Conservation (phyloP, 108 stramenopile genomes). For the Skeletonema menzelii region DNA sequence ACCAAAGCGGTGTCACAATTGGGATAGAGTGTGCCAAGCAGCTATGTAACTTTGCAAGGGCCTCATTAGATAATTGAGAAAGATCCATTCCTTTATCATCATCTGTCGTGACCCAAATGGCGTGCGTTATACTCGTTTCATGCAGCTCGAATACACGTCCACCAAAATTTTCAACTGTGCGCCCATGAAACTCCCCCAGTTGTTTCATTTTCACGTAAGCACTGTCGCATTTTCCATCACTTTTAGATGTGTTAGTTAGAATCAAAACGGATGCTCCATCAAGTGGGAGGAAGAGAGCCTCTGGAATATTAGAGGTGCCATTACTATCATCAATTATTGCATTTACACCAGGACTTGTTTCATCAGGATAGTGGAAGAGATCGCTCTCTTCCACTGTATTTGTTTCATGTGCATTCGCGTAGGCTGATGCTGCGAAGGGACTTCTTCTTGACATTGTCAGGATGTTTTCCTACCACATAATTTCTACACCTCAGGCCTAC, state of each 20-base stretch:
- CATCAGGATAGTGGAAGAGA: constrained; percentile 3
- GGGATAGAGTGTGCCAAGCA: constrained; percentile 29
- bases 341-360: background rate
- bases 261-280: constrained; percentile 23
- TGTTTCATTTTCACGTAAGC: constrained; percentile 11
- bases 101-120: constrained; percentile 27
- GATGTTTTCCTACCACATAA: background rate
- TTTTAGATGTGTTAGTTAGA: constrained; percentile 11
- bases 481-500: too few species aligned
- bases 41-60: constrained; percentile 8
- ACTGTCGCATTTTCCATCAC: constrained; percentile 1
- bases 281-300: constrained; percentile 15
- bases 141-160: constrained; percentile 13
- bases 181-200: constrained; percentile 18
- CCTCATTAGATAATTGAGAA: constrained; percentile 18
- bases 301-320: background rate
- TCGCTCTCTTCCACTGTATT: background rate
- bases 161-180: constrained; percentile 19
- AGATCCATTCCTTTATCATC: background rate
- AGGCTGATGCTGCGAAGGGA: background rate
- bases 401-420: background rate
- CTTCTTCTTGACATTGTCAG: background rate
- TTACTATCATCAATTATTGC: too few species aligned
- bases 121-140: constrained; percentile 21
- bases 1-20: constrained; percentile 28